Base-by-base conservation (phyloP, 345 rosid genomes). In the Aurinia saxatilis region DNA sequence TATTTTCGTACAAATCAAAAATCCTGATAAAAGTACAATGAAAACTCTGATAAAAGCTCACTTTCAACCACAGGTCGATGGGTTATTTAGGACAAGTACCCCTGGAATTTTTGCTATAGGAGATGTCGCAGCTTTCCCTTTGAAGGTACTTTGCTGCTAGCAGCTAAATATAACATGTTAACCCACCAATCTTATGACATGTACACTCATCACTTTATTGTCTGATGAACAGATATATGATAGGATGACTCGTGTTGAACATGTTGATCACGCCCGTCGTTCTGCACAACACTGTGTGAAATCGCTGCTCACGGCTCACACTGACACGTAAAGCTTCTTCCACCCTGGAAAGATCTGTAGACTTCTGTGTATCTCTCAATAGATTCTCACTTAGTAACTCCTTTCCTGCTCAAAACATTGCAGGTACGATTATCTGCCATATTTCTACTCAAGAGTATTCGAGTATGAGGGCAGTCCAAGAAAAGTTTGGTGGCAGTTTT, bases 61-160 rank as follows among this genome's bases (percentile, higher is more conserved):
- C 19, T 54, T 64, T 67, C 50, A 61, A 75, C 66, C 50, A 49
- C 74, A 87, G 99, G 97, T 89, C 19, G 97, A 92, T 71, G 90
- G 95, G 66, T 80, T 60, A 55, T 89, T 92, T 79, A 64, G 93
- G 39, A 87, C 98, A 56, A 81, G 79, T 15, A 36, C 65, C 31
- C 97, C 99, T 65, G 99, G 97, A 74, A 89, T 93, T 37, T 93
- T 89, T 67, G 95, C 95, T 73, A 79, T 93, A 60, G 99, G 97
- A 81, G 99, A 93, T 74, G 91, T 89, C 1, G 99, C 97, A 71
- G 96, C 97, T 49, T 93, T 93, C 76, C 99, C 96, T 0, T 73
- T 93, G 62, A 85, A 89, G 95, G 97, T 93, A 70, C 57, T 47
- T 30, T 31, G 33, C 62, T 74, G 11, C 65, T 5, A 65, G 18